Evolutionary conservation across 2,329 filamentous ascomycete species (phyloP), one percentile per base, ranked within the genome.

Genomic region (Ceratocystis cacaofunesta): DNA sequence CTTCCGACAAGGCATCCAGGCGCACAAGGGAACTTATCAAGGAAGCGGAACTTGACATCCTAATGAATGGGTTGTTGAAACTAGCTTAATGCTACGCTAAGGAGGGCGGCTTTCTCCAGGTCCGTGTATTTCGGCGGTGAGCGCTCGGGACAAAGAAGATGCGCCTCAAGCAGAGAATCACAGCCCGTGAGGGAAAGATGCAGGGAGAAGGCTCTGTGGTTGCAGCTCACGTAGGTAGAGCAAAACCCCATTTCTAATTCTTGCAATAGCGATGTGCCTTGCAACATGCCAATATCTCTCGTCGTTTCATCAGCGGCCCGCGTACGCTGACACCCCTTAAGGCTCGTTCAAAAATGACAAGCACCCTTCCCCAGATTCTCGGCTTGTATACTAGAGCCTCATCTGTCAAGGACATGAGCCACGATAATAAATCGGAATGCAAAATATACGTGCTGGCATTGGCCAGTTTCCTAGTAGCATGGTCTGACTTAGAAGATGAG

Each of bases 341-440:
- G 58, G 32, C 36, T 41, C n/a, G 30, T 25, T 22, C 58, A 43
- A 61, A 28, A 19, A 44, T n/a, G 55, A 10, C 55, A 58, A 58
- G 28, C 6, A 32, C 28, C 15, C 22, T 58, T 58, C 55, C 55
- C 55, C 55, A 36, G 55, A 58, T 58, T 58, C n/a, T 58, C 55
- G 55, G 55, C 55, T 58, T 58, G 55, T 22, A 10, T 36, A 58
- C 25, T 58, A 58, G 55, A 58, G 55, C 55, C 55, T 58, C 55
- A 58, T n/a, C 28, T 58, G 30, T 58, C 55, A 32, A 58, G 25
- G 5, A 8, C 19, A 15, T 3, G 15, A 19, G 17, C 15, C 43
- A 62, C 61, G 61, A 62, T 12, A 62, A 62, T 62, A 62, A 62
- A 15, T n/a, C 61, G 61, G 61, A 30, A 32, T 17, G 7, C n/a